Conservation (phyloP, 1,139 yeast genomes). For the Scheffersomyces insectosa region DNA sequence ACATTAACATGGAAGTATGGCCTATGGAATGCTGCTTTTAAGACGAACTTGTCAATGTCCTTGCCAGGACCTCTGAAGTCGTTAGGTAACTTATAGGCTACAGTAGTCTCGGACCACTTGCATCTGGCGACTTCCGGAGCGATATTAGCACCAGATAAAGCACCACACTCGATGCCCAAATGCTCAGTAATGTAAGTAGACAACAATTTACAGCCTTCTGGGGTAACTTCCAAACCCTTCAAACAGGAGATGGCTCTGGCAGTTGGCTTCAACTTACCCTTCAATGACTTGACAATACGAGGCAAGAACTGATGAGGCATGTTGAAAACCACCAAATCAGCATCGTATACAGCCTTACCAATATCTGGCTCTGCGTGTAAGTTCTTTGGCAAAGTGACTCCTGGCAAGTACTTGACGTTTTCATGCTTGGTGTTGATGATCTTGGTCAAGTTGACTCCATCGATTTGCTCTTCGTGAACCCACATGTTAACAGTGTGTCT, state of each 20-base stretch:
- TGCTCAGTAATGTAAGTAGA: conserved; percentile 44
- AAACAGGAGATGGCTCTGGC: conserved; percentile 50
- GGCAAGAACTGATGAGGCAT: conserved; percentile 52
- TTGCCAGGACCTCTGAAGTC: conserved; percentile 44
- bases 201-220: conserved; percentile 46
- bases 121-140: conserved; percentile 51
- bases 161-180: conserved; percentile 48
- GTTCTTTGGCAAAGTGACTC: conserved; percentile 43
- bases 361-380: conserved; percentile 43
- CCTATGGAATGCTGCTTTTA: conserved; percentile 49
- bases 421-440: conserved; percentile 47
- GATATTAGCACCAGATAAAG: conserved; percentile 50
- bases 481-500: conserved; percentile 45
- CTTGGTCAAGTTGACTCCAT: conserved; percentile 45
- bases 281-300: conserved; percentile 36
- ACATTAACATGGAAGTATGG: conserved; percentile 51
- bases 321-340: conserved; percentile 48
- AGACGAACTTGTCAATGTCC: conserved; percentile 42
- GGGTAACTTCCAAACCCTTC: conserved; percentile 49
- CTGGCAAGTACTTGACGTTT: conserved; percentile 49
- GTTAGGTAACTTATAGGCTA: conserved; percentile 42
- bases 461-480: conserved; percentile 47
- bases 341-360: conserved; percentile 40
- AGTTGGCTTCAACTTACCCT: conserved; percentile 38
- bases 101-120: conserved; percentile 53